Evolutionary conservation across 768 basidiomycete genomes (phyloP).

Genomic region (Suillus placidus): DNA sequence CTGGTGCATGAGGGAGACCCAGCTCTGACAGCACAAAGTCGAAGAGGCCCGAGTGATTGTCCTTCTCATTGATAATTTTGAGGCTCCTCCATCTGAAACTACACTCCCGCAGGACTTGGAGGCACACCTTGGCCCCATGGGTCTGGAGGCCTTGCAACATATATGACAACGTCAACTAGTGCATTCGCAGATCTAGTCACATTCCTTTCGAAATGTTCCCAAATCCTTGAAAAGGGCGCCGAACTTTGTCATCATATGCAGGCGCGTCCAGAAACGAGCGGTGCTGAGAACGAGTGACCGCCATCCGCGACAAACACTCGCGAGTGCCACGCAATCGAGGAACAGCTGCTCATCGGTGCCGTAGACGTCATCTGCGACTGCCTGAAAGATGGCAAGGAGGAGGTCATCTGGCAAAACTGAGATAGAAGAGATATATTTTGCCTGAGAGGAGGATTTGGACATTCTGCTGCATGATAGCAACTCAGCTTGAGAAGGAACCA

Average conservation of each 20-base stretch:
- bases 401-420: background rate
- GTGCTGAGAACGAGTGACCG: background rate
- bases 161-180: slow-evolving; percentile 1
- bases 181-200: background rate
- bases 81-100: slow-evolving; percentile 3
- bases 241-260: background rate
- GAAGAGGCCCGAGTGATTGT: background rate
- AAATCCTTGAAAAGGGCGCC: background rate
- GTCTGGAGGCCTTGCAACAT: background rate
- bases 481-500: background rate
- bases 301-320: background rate
- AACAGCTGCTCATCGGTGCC: background rate
- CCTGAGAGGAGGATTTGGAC: background rate
- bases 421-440: background rate
- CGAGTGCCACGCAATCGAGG: background rate
- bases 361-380: background rate
- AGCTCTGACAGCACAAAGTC: background rate
- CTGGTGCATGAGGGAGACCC: background rate
- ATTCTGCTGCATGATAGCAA: background rate
- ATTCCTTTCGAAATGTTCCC: background rate
- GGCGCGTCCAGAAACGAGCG: background rate
- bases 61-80: background rate
- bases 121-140: background rate
- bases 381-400: background rate
- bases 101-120: background rate